phyloP scores from a whole-genome alignment of 2,329 filamentous ascomycete genomes.

The Pseudogymnoascus verrucosus region DNA sequence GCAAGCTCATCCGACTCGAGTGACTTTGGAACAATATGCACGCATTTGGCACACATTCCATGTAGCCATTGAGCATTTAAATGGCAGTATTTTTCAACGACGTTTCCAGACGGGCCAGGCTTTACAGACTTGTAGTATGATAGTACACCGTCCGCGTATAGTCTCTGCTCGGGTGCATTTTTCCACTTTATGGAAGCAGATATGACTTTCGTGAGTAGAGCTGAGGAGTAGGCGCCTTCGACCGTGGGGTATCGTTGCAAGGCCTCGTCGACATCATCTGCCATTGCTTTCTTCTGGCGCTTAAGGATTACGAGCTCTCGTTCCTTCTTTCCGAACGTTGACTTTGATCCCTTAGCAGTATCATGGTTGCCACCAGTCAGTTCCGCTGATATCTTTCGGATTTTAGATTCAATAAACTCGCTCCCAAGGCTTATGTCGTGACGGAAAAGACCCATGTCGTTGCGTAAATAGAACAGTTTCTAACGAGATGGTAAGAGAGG shows the following conservation, averaged over 20 bases:
- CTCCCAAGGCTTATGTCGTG: neutral
- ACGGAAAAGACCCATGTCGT: neutral
- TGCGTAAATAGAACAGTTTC: neutral
- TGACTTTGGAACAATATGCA: slow-evolving; percentile 12
- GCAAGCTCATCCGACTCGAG: slow-evolving; percentile 13
- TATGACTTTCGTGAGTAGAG: slow-evolving; percentile 12
- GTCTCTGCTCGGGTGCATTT: slow-evolving; percentile 8
- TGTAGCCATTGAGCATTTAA: slow-evolving; percentile 7
- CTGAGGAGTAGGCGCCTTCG: slow-evolving; percentile 13
- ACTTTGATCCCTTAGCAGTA: neutral
- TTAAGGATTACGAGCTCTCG: slow-evolving; percentile 11
- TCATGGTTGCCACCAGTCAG: slow-evolving; percentile 5
- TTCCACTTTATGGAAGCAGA: slow-evolving; percentile 10
- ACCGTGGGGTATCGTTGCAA: slow-evolving; percentile 11
- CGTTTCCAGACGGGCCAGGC: neutral
- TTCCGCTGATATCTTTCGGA: slow-evolving; percentile 8
- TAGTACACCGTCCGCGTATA: slow-evolving; percentile 9
- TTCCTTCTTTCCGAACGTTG: neutral
- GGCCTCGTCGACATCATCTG: slow-evolving; percentile 12
- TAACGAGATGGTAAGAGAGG: neutral
- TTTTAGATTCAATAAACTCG: slow-evolving; percentile 12
- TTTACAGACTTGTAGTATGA: slow-evolving; percentile 10
- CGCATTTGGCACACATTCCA: slow-evolving; percentile 4
- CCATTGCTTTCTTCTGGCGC: slow-evolving; percentile 13
- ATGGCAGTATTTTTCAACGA: slow-evolving; percentile 12